Conservation (phyloP, 1,284 basidiomycete species). For the Exobasidium cylindrosporum region DNA sequence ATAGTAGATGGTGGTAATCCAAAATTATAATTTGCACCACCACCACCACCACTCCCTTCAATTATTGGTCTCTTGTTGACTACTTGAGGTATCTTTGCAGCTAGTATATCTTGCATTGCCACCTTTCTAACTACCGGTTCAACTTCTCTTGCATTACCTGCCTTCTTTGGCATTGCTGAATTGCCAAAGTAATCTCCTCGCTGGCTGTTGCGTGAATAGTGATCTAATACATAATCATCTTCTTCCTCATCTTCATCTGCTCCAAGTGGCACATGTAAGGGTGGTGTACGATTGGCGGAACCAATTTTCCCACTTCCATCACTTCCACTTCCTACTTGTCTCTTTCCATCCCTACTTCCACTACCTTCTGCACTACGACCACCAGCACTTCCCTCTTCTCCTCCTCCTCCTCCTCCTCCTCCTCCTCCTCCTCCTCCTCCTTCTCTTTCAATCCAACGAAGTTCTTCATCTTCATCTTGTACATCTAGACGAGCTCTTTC, state of each 20-base stretch:
- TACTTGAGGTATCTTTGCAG: slow-evolving; percentile 12
- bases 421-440: slow-evolving; percentile 5
- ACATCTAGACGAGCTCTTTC: slow-evolving; percentile 12
- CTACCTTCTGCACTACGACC: slow-evolving; percentile 18
- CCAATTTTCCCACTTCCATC: slow-evolving; percentile 1
- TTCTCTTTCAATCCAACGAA: slow-evolving; percentile 13
- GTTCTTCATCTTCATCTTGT: slow-evolving; percentile 24
- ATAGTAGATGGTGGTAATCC: slow-evolving; percentile 14
- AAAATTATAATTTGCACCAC: neutral
- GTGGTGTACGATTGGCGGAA: neutral
- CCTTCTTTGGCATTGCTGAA: neutral
- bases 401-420: slow-evolving; percentile 21
- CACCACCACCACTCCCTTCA: neutral
- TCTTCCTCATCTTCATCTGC: slow-evolving; percentile 16
- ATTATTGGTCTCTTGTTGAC: slow-evolving; percentile 10
- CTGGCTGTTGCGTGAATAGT: neutral
- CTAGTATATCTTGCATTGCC: slow-evolving; percentile 16
- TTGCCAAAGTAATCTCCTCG: neutral
- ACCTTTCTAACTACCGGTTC: neutral
- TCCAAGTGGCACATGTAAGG: slow-evolving; percentile 19
- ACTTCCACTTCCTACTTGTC: neutral
- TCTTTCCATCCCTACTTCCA: slow-evolving; percentile 15
- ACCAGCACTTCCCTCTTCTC: slow-evolving; percentile 16
- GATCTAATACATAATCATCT: slow-evolving; percentile 12
- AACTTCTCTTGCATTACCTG: neutral